Base-by-base conservation (phyloP, 306 rosid genomes). In the Rubus idaeus region DNA sequence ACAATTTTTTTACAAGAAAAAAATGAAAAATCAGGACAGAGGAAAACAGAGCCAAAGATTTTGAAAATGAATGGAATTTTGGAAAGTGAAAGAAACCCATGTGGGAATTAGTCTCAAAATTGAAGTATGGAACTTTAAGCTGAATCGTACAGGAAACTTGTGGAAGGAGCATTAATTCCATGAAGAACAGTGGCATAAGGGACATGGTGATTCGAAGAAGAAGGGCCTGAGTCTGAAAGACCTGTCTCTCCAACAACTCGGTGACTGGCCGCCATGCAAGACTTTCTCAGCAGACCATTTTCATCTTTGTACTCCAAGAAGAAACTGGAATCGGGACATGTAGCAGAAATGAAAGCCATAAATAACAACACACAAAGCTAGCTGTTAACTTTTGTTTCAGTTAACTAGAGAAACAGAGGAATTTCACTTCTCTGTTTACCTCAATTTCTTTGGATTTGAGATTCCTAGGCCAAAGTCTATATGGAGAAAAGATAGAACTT, bases 201-300 rank as follows among this genome's bases (percentile, higher is more conserved):
- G 51, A 85, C 70, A 78, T 91, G 93, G 75, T 86, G 97, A 80
- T 40, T 86, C 21, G 98, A 84, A 77, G 90, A 93, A 70, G 98
- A 82, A 77, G 90, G 95, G 62, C 83, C 93, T 26, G 95, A 90
- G 51, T 90, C 96, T 44, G 98, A 86, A 50, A 90, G 79, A 88
- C 88, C 52, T 16, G 69, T 90, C 71, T 84, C 91, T 84, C 89
- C 91, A 44, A 88, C 91, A 40, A 90, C 70, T 84, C 97, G 84
- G 66, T 89, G 89, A 70, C 88, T 89, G 80, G 89, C 96, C 78
- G 89, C 96, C 99, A 92, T 95, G 91, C 87, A 88, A 68, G 75
- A 49, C 74, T 80, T 50, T 39, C 69, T 88, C 70, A 65, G 70
- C 74, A 91, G 77, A 84, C 70, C 77, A 78, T 87, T 84, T 73